These are phyloP conservation scores for Tetramitus jugosus DNA, from an alignment of 208 protist species.

Conservation along the genomic window DNA sequence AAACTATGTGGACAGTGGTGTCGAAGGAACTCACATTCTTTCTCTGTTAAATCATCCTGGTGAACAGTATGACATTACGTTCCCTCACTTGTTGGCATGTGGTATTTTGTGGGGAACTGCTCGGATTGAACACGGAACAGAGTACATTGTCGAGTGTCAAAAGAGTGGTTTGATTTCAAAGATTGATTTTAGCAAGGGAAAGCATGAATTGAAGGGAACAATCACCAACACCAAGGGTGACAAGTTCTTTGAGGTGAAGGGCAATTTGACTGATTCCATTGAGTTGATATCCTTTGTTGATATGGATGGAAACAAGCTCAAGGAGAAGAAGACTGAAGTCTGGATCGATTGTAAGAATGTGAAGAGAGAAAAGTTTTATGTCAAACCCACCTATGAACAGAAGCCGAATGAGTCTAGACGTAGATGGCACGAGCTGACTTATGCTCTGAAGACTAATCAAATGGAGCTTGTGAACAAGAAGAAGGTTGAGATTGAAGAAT, in stretches of 20 bases:
- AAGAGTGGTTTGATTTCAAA: neutral
- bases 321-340: too few species aligned
- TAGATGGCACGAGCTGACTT: neutral
- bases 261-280: too few species aligned
- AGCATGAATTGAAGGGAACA: neutral
- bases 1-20: neutral
- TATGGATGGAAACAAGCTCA: too few species aligned
- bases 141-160: neutral
- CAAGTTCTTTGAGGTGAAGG: too few species aligned
- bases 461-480: neutral
- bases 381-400: neutral
- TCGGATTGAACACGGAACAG: neutral
- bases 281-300: too few species aligned
- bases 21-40: neutral
- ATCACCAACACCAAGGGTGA: too few species aligned
- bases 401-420: neutral
- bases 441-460: neutral
- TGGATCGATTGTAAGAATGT: too few species aligned
- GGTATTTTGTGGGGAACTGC: neutral
- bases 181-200: neutral
- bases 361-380: neutral
- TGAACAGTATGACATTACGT: neutral
- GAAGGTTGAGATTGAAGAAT: neutral
- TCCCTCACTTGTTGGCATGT: neutral
- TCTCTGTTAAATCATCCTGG: neutral